Conservation (phyloP, 331 rosid species). For the Cydonia oblonga region DNA sequence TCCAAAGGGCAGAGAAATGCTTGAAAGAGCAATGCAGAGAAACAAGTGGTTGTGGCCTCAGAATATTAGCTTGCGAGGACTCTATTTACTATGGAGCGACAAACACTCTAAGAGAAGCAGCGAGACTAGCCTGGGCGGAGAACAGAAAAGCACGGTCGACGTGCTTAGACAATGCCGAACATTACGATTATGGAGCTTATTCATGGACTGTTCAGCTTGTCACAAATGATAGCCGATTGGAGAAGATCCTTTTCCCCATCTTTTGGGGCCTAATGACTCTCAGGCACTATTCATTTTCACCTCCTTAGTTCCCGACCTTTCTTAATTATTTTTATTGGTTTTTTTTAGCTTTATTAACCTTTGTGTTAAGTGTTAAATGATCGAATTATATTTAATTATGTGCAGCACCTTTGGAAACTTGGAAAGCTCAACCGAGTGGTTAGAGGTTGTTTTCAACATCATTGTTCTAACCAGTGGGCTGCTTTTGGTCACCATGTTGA, state of each 20-base stretch:
- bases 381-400: neutral
- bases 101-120: constrained; percentile 26
- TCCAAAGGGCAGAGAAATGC: constrained; percentile 73
- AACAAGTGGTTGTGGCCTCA: constrained; percentile 34
- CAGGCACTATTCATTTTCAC: constrained; percentile 26
- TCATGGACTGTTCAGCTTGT: constrained; percentile 86
- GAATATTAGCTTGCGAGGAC: constrained; percentile 47
- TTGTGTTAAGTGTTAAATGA: neutral
- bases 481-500: constrained; percentile 83
- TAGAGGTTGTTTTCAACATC: constrained; percentile 82
- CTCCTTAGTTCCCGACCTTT: neutral
- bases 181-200: constrained; percentile 75
- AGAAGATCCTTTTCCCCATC: constrained; percentile 80
- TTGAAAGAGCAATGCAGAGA: constrained; percentile 50
- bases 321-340: neutral
- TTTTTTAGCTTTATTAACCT: neutral
- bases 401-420: constrained; percentile 84
- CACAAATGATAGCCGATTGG: constrained; percentile 64
- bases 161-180: constrained; percentile 44
- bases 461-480: constrained; percentile 87
- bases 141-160: constrained; percentile 54
- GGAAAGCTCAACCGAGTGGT: constrained; percentile 80
- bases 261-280: constrained; percentile 98
- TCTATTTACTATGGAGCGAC: constrained; percentile 53
- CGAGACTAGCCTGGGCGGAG: constrained; percentile 52